These are phyloP conservation scores for Aspergillus carlsbadensis DNA, from an alignment of 495 filamentous ascomycete genomes.

Conservation along the genomic window DNA sequence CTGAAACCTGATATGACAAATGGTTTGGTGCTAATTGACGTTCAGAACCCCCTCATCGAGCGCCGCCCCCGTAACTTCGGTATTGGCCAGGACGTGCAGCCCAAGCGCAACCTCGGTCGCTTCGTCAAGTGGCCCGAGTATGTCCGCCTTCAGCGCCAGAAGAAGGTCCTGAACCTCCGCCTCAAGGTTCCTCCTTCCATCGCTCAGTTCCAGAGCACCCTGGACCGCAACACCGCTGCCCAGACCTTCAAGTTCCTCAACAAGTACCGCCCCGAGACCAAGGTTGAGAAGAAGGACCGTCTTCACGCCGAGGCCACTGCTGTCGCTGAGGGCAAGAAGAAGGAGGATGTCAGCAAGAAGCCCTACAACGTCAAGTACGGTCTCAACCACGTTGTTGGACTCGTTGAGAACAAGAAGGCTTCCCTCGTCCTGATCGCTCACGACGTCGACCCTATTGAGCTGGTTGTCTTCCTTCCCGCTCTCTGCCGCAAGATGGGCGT, in stretches of 20 bases:
- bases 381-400: conserved; percentile 98
- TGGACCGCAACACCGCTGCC: conserved; percentile 97
- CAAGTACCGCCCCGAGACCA: conserved; percentile 99
- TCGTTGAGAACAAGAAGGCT: conserved; percentile 99
- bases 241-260: conserved; percentile 98
- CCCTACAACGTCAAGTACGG: conserved; percentile 99
- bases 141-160: conserved; percentile 98
- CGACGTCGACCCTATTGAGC: conserved; percentile 99
- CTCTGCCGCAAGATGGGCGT: conserved; percentile 99
- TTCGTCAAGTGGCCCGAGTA: conserved; percentile 99
- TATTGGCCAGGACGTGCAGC: conserved; percentile 98
- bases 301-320: conserved; percentile 96
- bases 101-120: conserved; percentile 92
- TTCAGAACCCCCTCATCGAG: conserved; percentile 99
- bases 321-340: conserved; percentile 97
- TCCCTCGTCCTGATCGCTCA: conserved; percentile 96
- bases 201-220: conserved; percentile 93
- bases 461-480: conserved; percentile 98
- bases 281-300: conserved; percentile 99
- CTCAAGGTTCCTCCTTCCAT: conserved; percentile 98
- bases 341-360: conserved; percentile 99
- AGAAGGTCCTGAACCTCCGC: conserved; percentile 98
- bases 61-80: conserved; percentile 96
- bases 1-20: conserved; percentile 31
- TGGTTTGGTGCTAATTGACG: conserved; percentile 16